These are phyloP conservation scores for Sistotremastrum niveocremeum DNA, from an alignment of 768 basidiomycete genomes.

Conservation along the genomic window DNA sequence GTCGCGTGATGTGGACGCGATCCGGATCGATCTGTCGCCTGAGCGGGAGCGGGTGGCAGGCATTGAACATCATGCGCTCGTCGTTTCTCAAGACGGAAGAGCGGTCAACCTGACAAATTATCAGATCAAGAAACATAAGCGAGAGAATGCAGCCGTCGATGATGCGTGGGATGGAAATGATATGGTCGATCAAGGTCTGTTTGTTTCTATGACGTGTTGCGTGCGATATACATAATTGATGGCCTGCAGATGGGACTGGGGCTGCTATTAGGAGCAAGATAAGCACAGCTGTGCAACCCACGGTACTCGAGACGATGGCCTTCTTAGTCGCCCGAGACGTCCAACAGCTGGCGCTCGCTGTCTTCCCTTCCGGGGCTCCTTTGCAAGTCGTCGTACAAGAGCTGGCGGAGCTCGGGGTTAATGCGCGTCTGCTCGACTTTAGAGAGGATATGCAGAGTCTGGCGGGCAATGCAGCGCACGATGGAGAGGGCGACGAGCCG, in stretches of 20 bases:
- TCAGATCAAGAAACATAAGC: too few species aligned
- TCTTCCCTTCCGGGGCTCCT: conserved; percentile 47
- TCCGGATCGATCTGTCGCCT: neutral
- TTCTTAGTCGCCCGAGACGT: conserved; percentile 63
- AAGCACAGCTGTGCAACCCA: neutral
- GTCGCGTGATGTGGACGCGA: conserved; percentile 7
- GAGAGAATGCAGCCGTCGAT: too few species aligned
- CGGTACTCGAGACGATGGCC: conserved; percentile 52
- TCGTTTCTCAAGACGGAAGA: conserved; percentile 39
- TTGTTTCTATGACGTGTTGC: neutral
- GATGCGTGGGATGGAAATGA: too few species aligned
- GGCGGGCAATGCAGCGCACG: conserved; percentile 11
- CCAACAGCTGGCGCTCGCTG: conserved; percentile 50
- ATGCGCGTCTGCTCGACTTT: conserved; percentile 26
- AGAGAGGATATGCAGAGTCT: too few species aligned
- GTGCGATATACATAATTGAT: too few species aligned
- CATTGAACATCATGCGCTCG: conserved; percentile 42
- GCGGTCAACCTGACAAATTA: too few species aligned
- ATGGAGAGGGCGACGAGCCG: conserved; percentile 49
- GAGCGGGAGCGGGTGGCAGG: conserved; percentile 4
- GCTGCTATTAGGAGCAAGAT: neutral
- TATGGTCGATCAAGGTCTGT: too few species aligned
- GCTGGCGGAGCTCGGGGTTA: conserved; percentile 48
- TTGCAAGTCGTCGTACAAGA: conserved; percentile 53
- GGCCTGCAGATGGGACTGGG: too few species aligned